Base-by-base conservation (phyloP, 495 filamentous ascomycete genomes). In the Penicillium soppii region DNA sequence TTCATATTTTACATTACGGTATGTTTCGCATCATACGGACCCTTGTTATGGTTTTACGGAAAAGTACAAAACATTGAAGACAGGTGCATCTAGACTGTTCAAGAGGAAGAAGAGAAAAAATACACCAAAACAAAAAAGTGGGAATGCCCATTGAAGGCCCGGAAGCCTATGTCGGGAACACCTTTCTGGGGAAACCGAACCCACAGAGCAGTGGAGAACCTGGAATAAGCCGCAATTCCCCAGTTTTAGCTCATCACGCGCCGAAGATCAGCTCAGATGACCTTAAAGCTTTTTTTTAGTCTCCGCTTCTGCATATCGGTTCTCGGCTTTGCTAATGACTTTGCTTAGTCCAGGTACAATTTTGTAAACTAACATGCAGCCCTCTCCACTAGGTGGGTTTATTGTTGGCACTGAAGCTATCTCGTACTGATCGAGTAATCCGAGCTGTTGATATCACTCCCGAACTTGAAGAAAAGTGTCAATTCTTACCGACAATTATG, bases 151-250 rank as follows among this genome's bases (percentile, higher is more conserved):
- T 26, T 23, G 37, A 51, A 25, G 30, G 15, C 43, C 23, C 26
- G 7, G 19, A 17, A 23, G 20, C 33, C 37, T 27, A 9, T 53
- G 43, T 48, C 56, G 62, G 62, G 54, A 65, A 62, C 47, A 59
- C 62, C 60, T 57, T 59, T 56, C 57, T 47, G 62, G 62, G 59
- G 35, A 59, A 55, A 47, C 62, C 56, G 59, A 25, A 19, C n/a
- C 50, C 50, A 41, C 47, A n/a, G n/a, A n/a, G 46, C 5, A 17
- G 33, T 38, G 36, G 22, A 29, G n/a, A 41, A 42, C 50, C 47
- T 42, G 52, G 44, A 46, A 38, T 12, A 32, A 32, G 30, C 2
- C 4, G 10, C 15, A 45, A 32, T 41, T 40, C 33, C 47, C 40
- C 41, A 19, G 47, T 44, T 44, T 46, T 41, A 39, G 36, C 27